Base-by-base conservation (phyloP, 2,329 filamentous ascomycete species). In the Penicillium decumbens region DNA sequence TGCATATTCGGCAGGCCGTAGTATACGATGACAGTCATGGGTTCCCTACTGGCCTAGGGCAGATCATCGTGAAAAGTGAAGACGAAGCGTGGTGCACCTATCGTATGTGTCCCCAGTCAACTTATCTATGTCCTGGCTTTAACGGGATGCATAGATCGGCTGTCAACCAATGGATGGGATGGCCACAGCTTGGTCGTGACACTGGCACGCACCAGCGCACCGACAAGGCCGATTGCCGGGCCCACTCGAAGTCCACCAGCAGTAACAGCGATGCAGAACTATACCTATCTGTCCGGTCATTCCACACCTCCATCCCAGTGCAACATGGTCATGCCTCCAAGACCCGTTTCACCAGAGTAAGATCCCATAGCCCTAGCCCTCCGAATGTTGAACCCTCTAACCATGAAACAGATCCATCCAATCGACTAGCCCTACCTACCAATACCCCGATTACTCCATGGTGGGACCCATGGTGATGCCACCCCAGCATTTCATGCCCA, bases 41-140 rank as follows among this genome's bases (percentile, higher is more conserved):
- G 4, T 67, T 71, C 45, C 70, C 71, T 18, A 73, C 70, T 1
- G 71, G 71, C 12, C 53, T 74, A 2, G 71, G 71, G 2, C 71
- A 74, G 55, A 74, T 73, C 41, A 74, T 74, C 29, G 65, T 74
- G 25, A 74, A 74, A 29, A 72, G 72, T 40, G 70, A 72, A 55
- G 71, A 73, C 15, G 70, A 73, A 46, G 71, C 71, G 20, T 73
- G 70, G 71, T 60, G 69, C 20, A 73, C 71, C 29, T 74, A 72
- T 49, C 67, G 71, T 74, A 51, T 20, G 23, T 10, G 8, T 15
- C 4, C 10, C 32, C 6, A 23, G 7, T 3, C n/a, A 20, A 33
- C 15, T 12, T 12, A 18, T 30, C 13, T 10, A 13, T 39, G 3
- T 49, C 32, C 5, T 20, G 39, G 37, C n/a, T 32, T 53, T 65